These are phyloP conservation scores for Vitis hybrid DNA, from an alignment of 177 flowering plant species.

Conservation along the genomic window DNA sequence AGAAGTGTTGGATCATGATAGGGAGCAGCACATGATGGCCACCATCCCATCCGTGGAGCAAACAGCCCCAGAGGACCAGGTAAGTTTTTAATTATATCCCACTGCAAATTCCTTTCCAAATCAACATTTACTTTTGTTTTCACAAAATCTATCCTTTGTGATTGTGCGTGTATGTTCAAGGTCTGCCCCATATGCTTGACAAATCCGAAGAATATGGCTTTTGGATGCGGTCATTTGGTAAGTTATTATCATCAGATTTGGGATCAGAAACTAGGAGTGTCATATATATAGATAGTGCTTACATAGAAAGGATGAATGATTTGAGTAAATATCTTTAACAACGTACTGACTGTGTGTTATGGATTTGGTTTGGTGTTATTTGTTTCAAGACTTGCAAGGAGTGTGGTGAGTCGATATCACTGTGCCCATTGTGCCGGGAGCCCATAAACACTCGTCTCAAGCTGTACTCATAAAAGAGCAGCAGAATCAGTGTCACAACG, in stretches of 20 bases:
- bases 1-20: slow-evolving; percentile 64
- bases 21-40: slow-evolving; percentile 11
- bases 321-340: too few relatives aligned
- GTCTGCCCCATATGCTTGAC: slow-evolving; percentile 87
- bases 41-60: slow-evolving; percentile 21
- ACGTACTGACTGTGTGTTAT: too few relatives aligned
- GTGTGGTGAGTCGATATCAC: slow-evolving; percentile 52
- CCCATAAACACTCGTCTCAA: slow-evolving; percentile 69
- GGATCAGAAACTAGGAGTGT: neutral
- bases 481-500: too few relatives aligned
- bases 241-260: slow-evolving; percentile 15
- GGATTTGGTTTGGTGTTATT: neutral
- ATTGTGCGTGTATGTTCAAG: slow-evolving; percentile 23
- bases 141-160: too few relatives aligned
- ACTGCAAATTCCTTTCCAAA: too few relatives aligned
- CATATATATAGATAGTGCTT: neutral
- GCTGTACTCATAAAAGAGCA: slow-evolving; percentile 42
- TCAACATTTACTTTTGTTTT: too few relatives aligned
- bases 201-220: slow-evolving; percentile 86
- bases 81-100: slow-evolving; percentile 17
- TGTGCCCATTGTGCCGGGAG: slow-evolving; percentile 74
- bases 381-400: slow-evolving; percentile 74
- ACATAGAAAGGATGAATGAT: too few relatives aligned
- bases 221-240: slow-evolving; percentile 90
- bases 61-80: slow-evolving; percentile 48